Conservation (phyloP, 2,329 filamentous ascomycete genomes). For the Aureobasidium namibiae region DNA sequence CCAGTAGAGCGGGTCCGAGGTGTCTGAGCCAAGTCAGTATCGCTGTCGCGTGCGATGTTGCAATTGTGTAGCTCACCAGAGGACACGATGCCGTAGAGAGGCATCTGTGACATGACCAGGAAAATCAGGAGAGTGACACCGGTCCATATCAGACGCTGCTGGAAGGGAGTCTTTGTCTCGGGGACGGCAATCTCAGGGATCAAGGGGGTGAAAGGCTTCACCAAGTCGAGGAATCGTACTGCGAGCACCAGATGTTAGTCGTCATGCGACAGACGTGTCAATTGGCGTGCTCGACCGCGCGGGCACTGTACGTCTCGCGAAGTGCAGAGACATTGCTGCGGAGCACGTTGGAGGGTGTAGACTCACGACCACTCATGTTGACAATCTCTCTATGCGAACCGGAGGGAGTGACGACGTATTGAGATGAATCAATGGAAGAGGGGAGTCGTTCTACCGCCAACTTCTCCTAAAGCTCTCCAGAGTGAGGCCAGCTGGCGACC, state of each 20-base stretch:
- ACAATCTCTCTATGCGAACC: conserved; percentile 14
- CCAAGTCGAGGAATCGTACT: conserved; percentile 99
- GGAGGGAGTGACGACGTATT: conserved; percentile 11
- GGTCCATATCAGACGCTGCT: conserved; percentile 60
- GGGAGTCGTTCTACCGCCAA: not conserved
- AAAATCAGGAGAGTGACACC: conserved; percentile 82
- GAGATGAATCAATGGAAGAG: conserved; percentile 12
- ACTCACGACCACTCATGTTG: conserved; percentile 54
- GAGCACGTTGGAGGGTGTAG: conserved; percentile 13
- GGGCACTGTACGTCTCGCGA: not conserved
- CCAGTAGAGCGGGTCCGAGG: conserved; percentile 98
- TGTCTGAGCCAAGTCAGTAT: conserved; percentile 37
- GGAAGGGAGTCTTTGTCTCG: conserved; percentile 97
- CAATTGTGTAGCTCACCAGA: conserved; percentile 41
- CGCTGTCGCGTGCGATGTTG: not conserved
- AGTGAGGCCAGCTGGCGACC: conserved; percentile 11
- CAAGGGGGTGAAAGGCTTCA: conserved; percentile 99
- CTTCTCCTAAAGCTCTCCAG: conserved; percentile 14
- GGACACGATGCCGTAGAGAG: conserved; percentile 93
- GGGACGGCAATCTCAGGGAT: conserved; percentile 98
- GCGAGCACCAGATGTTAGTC: conserved; percentile 21
- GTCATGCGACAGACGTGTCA: conserved; percentile 10
- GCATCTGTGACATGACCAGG: conserved; percentile 99
- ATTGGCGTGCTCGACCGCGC: not conserved
- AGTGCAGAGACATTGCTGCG: not conserved